Evolutionary conservation across 768 basidiomycete species (phyloP).

Genomic region (Lepiota brunneoincarnata): DNA sequence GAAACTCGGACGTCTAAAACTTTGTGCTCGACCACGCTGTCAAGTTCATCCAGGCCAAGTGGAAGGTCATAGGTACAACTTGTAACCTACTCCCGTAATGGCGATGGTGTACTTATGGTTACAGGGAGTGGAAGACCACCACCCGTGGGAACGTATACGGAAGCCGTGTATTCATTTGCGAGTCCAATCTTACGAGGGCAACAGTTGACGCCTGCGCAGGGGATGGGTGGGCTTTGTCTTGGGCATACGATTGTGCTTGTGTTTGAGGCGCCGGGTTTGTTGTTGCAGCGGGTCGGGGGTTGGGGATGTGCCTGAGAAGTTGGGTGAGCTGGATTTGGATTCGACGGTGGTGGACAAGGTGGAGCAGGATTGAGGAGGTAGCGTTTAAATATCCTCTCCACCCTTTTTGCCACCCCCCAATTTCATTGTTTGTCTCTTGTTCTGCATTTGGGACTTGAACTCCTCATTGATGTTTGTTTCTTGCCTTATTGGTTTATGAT

Average conservation of each 20-base stretch:
- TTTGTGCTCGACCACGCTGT: no score
- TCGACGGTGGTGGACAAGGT: neutral
- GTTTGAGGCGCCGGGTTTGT: constrained; percentile 90
- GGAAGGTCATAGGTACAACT: no score
- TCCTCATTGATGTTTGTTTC: no score
- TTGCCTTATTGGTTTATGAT: no score
- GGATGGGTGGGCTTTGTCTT: constrained; percentile 96
- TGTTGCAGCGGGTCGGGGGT: constrained; percentile 74
- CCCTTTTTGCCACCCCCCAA: no score
- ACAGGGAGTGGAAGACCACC: constrained; percentile 61
- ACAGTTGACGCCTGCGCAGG: constrained; percentile 82
- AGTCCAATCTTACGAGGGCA: constrained; percentile 84
- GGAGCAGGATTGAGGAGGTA: neutral
- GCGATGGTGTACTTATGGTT: no score
- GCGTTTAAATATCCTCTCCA: no score
- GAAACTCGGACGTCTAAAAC: no score
- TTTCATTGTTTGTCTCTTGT: no score
- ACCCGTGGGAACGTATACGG: constrained; percentile 84
- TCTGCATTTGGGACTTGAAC: no score
- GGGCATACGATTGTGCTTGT: constrained; percentile 96
- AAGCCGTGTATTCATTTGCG: constrained; percentile 88
- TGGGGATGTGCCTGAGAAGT: constrained; percentile 29
- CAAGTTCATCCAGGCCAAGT: no score
- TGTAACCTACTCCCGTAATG: no score
- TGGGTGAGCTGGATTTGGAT: constrained; percentile 21